Evolutionary conservation across 345 rosid species (phyloP), one percentile per base, ranked within the genome.

Genomic region (Corymbia maculata): DNA sequence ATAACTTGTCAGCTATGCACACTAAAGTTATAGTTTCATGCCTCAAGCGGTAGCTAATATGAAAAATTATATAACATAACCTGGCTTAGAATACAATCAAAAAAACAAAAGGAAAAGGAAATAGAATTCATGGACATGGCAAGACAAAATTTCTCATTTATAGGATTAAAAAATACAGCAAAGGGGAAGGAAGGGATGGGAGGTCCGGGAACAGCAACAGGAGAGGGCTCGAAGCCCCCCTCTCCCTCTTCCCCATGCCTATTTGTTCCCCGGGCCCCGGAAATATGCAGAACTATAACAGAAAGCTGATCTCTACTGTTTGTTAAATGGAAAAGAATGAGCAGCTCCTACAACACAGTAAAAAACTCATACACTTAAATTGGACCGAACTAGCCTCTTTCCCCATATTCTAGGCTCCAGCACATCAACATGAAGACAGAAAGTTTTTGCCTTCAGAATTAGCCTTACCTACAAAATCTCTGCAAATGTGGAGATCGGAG

Each of bases 381-480:
- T 75, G 45, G 45, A 36, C 42, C 42, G 42, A 70, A 32, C 80
- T 70, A 32, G 45, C 45, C 80, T 68, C 45, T 70, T 70, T 17
- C 45, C 45, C 44, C 32, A 70, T 70, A 70, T 70, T 32, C 26
- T 75, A 42, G 49, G 84, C 14, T 75, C 28, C 80, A 70, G 13
- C 45, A 32, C 24, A 70, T 70, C 32, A 70, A 70, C 47, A 32
- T 16, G 45, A 2, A 70, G 80, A 26, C 61, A 68, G 49, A 30
- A 49, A 87, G 44, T 44, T 30, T 87, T 52, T 10, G 45, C 57
- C 8, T 17, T 86, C 59, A 55, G 80, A 79, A 51, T 88, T 84
- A 75, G 87, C 89, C 94, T 92, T 94, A 98, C 99, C 92, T n/a
- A 98, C 94, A 92, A 95, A 93, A 89, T 94, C 98, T 90, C 94